phyloP scores from a whole-genome alignment of 176 grass and related monocot species.

The Bothriochloa decipiens region DNA sequence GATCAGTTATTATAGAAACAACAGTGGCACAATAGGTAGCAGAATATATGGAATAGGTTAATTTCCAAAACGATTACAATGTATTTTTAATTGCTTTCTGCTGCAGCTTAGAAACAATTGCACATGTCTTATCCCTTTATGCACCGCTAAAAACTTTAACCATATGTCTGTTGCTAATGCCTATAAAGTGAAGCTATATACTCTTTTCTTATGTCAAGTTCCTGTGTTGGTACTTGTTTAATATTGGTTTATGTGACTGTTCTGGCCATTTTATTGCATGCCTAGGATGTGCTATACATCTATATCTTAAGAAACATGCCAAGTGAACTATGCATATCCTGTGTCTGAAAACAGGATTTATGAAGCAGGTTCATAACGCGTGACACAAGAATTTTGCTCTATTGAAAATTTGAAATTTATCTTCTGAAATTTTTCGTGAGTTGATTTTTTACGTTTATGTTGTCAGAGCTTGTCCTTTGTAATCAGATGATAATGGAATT shows the following conservation, averaged over 20 bases:
- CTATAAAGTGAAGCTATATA: not conserved
- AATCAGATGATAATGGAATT: not conserved
- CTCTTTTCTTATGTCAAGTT: not conserved
- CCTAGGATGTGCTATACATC: constrained; percentile 23
- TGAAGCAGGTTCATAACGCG: not conserved
- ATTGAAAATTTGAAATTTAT: constrained; percentile 2
- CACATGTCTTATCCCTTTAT: no score
- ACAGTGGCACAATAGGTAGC: not conserved
- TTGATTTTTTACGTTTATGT: not conserved
- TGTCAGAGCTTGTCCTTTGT: constrained; percentile 8
- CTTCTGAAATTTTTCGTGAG: not conserved
- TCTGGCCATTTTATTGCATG: not conserved
- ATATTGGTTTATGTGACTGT: not conserved
- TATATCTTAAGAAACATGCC: not conserved
- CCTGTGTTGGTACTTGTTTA: not conserved
- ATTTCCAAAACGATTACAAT: not conserved
- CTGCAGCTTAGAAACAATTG: not conserved
- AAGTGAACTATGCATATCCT: constrained; percentile 1
- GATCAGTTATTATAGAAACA: constrained; percentile 13
- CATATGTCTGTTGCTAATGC: not conserved
- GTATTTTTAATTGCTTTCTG: not conserved
- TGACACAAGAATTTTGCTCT: not conserved
- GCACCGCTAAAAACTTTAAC: not conserved
- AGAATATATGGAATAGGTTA: not conserved
- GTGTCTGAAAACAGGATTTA: not conserved